phyloP scores from a whole-genome alignment of 306 rosid species.

The Carpinus fangiana region DNA sequence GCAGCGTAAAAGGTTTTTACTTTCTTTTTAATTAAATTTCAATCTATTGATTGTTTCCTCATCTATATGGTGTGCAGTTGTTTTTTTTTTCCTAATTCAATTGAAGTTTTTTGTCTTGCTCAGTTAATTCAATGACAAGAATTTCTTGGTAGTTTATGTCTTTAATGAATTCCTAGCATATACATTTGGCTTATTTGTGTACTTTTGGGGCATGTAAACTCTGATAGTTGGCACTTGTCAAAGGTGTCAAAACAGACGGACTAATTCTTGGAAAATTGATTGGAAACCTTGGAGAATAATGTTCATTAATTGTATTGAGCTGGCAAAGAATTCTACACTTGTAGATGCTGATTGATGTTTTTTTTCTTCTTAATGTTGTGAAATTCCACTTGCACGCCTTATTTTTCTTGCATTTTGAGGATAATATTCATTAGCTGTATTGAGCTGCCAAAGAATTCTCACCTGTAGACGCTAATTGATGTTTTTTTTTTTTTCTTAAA shows the following conservation, averaged over 20 bases:
- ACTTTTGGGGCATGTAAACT: neutral
- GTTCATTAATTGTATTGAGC: neutral
- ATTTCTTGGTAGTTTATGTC: neutral
- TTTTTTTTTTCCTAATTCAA: neutral
- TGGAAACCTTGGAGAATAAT: neutral
- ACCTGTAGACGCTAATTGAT: neutral
- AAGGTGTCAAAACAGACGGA: neutral
- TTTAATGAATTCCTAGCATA: neutral
- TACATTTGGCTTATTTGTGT: neutral
- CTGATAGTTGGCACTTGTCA: neutral
- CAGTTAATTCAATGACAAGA: neutral
- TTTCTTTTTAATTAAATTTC: neutral
- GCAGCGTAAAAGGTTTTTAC: slow-evolving; percentile 56
- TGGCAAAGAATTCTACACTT: neutral
- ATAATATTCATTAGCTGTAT: neutral
- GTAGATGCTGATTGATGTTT: neutral
- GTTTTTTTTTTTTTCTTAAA: neutral
- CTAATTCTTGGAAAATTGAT: slow-evolving; percentile 10
- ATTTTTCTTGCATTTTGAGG: neutral
- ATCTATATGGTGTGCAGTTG: neutral
- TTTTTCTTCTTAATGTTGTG: neutral
- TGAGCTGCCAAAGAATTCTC: neutral
- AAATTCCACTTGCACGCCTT: neutral
- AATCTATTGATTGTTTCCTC: neutral
- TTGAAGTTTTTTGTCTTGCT: neutral